Percentiles rank a stretch among this genome's conserved stretches.
Evolutionary conservation across 164 flowering plant species (phyloP).

Genomic region (Hamamelis virginiana): DNA sequence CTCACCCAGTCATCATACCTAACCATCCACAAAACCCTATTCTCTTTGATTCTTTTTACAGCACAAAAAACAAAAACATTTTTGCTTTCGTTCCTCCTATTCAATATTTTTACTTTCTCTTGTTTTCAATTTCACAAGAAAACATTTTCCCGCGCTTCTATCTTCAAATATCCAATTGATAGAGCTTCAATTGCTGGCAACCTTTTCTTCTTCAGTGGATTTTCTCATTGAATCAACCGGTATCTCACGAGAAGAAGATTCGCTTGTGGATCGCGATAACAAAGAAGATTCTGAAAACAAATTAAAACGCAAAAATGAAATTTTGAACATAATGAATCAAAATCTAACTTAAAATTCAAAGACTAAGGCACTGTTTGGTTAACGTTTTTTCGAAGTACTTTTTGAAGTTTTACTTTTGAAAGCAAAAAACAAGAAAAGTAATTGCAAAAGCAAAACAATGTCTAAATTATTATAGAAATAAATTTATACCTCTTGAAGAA

Average conservation of each 20-base stretch:
- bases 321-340: not conserved
- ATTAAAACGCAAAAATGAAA: not conserved
- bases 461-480: not conserved
- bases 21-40: not conserved
- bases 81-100: not conserved
- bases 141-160: slow-evolving; percentile 13
- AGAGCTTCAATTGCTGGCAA: slow-evolving; percentile 11
- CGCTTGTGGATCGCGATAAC: slow-evolving; percentile 22
- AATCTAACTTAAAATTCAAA: not conserved
- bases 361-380: no score
- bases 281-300: slow-evolving; percentile 20
- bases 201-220: slow-evolving; percentile 3
- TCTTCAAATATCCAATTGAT: not conserved
- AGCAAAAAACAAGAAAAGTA: not conserved
- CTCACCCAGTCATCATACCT: slow-evolving; percentile 14
- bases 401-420: not conserved
- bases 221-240: not conserved
- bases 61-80: slow-evolving; percentile 2
- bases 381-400: no score
- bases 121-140: not conserved
- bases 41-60: slow-evolving; percentile 2
- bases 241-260: slow-evolving; percentile 10
- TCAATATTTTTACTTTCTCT: not conserved
- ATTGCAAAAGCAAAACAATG: not conserved
- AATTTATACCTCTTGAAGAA: slow-evolving; percentile 28